A percentile compares a stretch with the other conserved stretches of the same genome.
These are phyloP conservation scores for Zoysia pacifica DNA, from an alignment of 176 grass and related monocot genomes.

Conservation along the genomic window DNA sequence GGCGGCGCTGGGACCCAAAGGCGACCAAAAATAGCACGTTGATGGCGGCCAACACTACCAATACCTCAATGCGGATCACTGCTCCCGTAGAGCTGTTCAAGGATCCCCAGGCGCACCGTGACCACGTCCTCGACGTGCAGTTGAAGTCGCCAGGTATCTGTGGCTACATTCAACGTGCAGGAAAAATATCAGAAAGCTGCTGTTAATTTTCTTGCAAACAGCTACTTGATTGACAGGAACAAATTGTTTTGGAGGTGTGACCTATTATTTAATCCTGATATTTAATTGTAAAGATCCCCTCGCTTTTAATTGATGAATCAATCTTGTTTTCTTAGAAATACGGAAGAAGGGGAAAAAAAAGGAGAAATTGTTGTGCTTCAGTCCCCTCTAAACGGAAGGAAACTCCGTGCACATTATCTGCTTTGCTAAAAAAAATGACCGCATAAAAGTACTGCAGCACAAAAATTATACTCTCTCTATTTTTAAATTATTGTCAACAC, in stretches of 20 bases:
- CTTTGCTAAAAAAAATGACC: not conserved
- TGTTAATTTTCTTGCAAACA: no score
- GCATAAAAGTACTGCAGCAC: no score
- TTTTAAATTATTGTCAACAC: not conserved
- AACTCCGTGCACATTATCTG: not conserved
- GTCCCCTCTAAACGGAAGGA: not conserved
- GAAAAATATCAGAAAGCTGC: not conserved
- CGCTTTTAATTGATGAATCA: no score
- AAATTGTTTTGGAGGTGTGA: no score
- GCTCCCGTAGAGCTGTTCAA: not conserved
- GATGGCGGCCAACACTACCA: not conserved
- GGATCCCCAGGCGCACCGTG: not conserved
- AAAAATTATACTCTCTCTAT: no score
- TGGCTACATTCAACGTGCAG: not conserved
- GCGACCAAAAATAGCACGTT: not conserved
- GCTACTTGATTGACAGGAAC: no score
- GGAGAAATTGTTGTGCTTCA: not conserved
- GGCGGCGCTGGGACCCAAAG: constrained; percentile 10
- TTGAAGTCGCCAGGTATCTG: not conserved
- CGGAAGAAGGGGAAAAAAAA: no score
- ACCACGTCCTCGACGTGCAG: not conserved
- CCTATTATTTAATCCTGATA: no score
- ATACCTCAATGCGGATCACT: not conserved
- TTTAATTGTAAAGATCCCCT: no score
- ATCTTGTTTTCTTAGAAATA: no score